phyloP scores from a whole-genome alignment of 2,329 filamentous ascomycete genomes.

The Nothophaeocryptopus gaeumannii region DNA sequence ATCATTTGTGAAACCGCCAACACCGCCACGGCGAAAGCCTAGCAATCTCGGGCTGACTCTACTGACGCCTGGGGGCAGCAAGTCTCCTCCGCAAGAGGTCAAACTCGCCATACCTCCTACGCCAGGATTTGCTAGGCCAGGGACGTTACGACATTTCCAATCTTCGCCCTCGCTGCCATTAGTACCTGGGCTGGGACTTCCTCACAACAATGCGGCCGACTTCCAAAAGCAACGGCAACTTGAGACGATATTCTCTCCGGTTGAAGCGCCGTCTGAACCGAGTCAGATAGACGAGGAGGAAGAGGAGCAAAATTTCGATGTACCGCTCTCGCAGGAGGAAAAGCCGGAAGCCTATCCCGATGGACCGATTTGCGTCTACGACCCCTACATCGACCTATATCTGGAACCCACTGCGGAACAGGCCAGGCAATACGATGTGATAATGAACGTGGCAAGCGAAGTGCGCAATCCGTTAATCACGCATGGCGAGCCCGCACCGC shows the following conservation, averaged over 20 bases:
- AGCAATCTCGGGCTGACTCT: conserved; percentile 74
- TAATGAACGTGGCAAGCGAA: conserved; percentile 81
- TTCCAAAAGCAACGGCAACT: conserved; percentile 21
- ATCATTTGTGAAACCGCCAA: conserved; percentile 75
- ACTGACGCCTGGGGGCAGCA: conserved; percentile 61
- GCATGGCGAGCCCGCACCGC: conserved; percentile 11
- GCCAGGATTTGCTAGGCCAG: conserved; percentile 51
- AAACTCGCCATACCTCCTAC: conserved; percentile 59
- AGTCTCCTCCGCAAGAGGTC: conserved; percentile 56
- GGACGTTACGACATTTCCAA: conserved; percentile 57
- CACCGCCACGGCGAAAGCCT: conserved; percentile 67
- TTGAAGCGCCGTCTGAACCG: conserved; percentile 15
- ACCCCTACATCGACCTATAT: conserved; percentile 73
- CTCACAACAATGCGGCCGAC: conserved; percentile 6
- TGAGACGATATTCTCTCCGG: conserved; percentile 33
- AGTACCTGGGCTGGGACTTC: conserved; percentile 43
- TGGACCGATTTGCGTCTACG: conserved; percentile 78
- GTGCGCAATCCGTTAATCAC: conserved; percentile 69
- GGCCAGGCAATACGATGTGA: conserved; percentile 73
- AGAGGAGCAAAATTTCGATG: conserved; percentile 51
- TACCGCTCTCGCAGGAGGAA: conserved; percentile 59
- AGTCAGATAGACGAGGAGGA: conserved; percentile 32
- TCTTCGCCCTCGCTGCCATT: conserved; percentile 60
- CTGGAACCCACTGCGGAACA: conserved; percentile 76
- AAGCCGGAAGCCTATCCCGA: conserved; percentile 81